Base-by-base conservation (phyloP, 768 basidiomycete species). In the Lactarius sp. region DNA sequence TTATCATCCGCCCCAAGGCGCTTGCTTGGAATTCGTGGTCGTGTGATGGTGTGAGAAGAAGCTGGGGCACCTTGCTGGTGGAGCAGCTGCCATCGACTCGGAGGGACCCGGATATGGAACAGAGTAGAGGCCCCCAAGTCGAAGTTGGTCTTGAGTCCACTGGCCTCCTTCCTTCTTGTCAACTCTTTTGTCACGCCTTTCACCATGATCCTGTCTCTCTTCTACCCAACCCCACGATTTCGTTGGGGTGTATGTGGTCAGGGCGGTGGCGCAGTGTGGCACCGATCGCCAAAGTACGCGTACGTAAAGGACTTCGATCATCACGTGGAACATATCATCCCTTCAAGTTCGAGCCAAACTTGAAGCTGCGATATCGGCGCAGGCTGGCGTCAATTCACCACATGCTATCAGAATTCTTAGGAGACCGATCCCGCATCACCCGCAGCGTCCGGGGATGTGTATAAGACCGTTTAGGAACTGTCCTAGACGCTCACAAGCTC, bases 41-140 rank as follows among this genome's bases (percentile, higher is more conserved):
- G 57, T 39, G 57, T 58, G 57, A 58, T 36, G 27, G 8, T 39
- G 47, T 50, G 47, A 37, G 47, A 58, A 37, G 27, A 27, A 27
- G 9, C 39, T 58, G 47, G 20, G 20, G 47, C 10, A 7, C 54
- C 41, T 8, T 8, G 36, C 7, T 37, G 36, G 36, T 37, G 37
- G 37, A 37, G 37, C 37, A 1, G 37, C 37, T 37, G 7, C 37
- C 37, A 8, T 37, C 37, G 27, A 8, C 37, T 8, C 37, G 37
- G 8, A 8, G 5, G 8, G 37, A 37, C 37, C 12, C 37, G 37
- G 37, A 37, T 37, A 12, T 37, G 37, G 37, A 3, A 37, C 37
- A 3, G 37, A 37, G 27, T 27, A 27, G 27, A 27, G 9, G 13
- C 41, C 53, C 53, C 31, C 41, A 3, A 31, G 22, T 33, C 9